Evolutionary conservation across 1,284 basidiomycete species (phyloP).

Genomic region (Malassezia vespertilionis): DNA sequence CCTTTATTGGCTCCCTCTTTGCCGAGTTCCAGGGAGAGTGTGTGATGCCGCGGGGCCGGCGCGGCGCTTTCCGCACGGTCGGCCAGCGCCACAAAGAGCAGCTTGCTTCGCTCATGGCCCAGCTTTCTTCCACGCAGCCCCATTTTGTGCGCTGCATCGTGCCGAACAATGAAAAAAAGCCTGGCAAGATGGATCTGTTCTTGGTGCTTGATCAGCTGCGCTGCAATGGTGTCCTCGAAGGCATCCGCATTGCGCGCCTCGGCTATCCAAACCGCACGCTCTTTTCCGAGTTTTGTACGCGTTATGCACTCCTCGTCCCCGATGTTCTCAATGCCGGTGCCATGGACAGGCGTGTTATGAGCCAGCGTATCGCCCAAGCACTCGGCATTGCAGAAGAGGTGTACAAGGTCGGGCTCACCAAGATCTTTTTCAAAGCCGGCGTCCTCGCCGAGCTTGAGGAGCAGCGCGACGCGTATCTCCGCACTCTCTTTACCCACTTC

Average conservation of each 20-base stretch:
- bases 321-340: slow-evolving; percentile 84
- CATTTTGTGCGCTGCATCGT: slow-evolving; percentile 99
- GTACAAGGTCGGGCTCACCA: slow-evolving; percentile 88
- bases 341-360: slow-evolving; percentile 93
- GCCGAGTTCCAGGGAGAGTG: slow-evolving; percentile 59
- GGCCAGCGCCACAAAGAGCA: slow-evolving; percentile 95
- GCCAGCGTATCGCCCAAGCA: slow-evolving; percentile 78
- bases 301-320: slow-evolving; percentile 90
- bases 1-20: slow-evolving; percentile 73
- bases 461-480: slow-evolving; percentile 71
- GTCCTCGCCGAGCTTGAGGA: slow-evolving; percentile 97
- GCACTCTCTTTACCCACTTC: slow-evolving; percentile 76
- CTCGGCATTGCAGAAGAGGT: slow-evolving; percentile 73
- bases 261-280: slow-evolving; percentile 94
- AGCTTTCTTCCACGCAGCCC: slow-evolving; percentile 85
- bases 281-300: slow-evolving; percentile 91
- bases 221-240: slow-evolving; percentile 97
- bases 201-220: slow-evolving; percentile 91
- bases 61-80: slow-evolving; percentile 92
- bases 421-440: slow-evolving; percentile 98
- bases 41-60: slow-evolving; percentile 57
- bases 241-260: slow-evolving; percentile 91
- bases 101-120: slow-evolving; percentile 76
- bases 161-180: slow-evolving; percentile 83
- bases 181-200: slow-evolving; percentile 81